Evolutionary conservation across 129 eudicot genomes (phyloP).

Genomic region (Sambucus nigra): DNA sequence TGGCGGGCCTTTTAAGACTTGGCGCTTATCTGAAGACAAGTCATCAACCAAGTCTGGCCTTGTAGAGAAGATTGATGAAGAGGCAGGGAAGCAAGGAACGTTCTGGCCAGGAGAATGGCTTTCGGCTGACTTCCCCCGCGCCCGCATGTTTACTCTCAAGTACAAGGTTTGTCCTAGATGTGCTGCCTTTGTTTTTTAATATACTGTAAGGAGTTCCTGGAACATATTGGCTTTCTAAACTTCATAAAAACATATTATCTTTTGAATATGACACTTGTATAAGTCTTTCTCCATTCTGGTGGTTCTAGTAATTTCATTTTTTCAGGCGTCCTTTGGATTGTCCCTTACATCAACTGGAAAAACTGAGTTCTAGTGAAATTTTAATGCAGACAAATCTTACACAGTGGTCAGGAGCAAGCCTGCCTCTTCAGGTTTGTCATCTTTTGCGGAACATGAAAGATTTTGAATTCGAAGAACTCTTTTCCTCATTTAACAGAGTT

Average conservation of each 20-base stretch:
- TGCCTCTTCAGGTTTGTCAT: conserved; percentile 84
- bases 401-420: conserved; percentile 98
- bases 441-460: conserved; percentile 2
- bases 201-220: background rate
- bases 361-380: conserved; percentile 4
- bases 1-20: conserved; percentile 91
- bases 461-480: too few species aligned
- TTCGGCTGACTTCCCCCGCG: conserved; percentile 82
- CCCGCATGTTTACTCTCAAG: conserved; percentile 83
- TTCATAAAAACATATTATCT: background rate
- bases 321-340: background rate
- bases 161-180: conserved; percentile 66
- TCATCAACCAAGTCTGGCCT: conserved; percentile 94
- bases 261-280: background rate
- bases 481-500: too few species aligned
- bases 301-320: background rate
- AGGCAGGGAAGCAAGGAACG: conserved; percentile 95
- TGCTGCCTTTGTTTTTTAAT: background rate
- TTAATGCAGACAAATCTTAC: conserved; percentile 87
- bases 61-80: conserved; percentile 96
- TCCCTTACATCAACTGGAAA: background rate
- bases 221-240: background rate
- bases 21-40: conserved; percentile 91
- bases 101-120: conserved; percentile 99
- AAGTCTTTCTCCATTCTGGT: background rate